These are phyloP conservation scores for Parastagonospora nodorum DNA, from an alignment of 2,329 filamentous ascomycete species.

Conservation along the genomic window DNA sequence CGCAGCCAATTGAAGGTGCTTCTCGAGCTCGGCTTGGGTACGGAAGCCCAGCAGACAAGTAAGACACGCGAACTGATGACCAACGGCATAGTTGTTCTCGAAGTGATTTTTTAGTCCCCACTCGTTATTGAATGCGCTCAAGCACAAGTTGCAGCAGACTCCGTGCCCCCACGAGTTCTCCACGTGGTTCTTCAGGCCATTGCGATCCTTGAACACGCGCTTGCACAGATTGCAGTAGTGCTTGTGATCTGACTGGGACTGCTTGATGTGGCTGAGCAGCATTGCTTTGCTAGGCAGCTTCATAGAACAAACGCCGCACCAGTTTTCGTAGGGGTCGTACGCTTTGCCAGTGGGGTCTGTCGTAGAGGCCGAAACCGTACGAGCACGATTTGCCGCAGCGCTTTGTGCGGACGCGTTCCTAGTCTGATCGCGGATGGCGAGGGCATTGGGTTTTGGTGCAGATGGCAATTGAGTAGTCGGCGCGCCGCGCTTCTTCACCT, in stretches of 20 bases:
- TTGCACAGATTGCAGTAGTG: slow-evolving; percentile 45
- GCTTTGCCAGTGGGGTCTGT: slow-evolving; percentile 13
- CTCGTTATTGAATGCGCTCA: slow-evolving; percentile 40
- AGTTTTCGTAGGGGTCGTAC: slow-evolving; percentile 31
- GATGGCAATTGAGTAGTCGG: neutral
- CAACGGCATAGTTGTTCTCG: slow-evolving; percentile 37
- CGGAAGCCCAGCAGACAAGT: slow-evolving; percentile 36
- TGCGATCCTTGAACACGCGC: slow-evolving; percentile 41
- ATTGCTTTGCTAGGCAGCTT: slow-evolving; percentile 28
- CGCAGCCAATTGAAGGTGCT: slow-evolving; percentile 26
- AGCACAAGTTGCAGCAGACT: slow-evolving; percentile 38
- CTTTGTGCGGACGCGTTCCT: neutral
- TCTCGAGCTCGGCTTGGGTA: slow-evolving; percentile 22
- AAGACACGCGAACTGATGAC: slow-evolving; percentile 35
- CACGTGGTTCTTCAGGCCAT: slow-evolving; percentile 42
- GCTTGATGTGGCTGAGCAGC: slow-evolving; percentile 34
- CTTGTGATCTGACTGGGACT: slow-evolving; percentile 23
- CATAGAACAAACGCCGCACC: slow-evolving; percentile 38
- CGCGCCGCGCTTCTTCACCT: slow-evolving; percentile 28
- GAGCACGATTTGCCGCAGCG: slow-evolving; percentile 2
- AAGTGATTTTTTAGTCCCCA: slow-evolving; percentile 41
- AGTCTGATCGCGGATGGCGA: slow-evolving; percentile 14
- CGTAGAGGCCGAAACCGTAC: slow-evolving; percentile 10
- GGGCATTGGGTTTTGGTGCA: slow-evolving; percentile 3
- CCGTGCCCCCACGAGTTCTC: slow-evolving; percentile 36